Percentiles rank a stretch among this genome's conserved stretches.
Evolutionary conservation across 169 alveolate species (phyloP).

Genomic region (Babesia bovis): DNA sequence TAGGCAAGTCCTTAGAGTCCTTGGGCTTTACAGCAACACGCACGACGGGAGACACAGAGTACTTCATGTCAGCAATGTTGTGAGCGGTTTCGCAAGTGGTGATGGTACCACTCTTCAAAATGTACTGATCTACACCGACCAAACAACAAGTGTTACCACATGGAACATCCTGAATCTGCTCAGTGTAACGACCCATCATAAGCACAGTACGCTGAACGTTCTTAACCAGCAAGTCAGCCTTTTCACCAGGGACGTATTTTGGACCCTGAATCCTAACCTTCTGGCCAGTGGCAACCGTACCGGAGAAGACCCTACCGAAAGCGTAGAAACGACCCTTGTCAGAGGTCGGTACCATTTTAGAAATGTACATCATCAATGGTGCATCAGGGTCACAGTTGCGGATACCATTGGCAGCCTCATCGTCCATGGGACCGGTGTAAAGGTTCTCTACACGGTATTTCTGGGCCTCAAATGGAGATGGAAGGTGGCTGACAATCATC

Average conservation of each 20-base stretch:
- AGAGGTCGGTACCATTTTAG: slow-evolving; percentile 99
- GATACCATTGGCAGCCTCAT: slow-evolving; percentile 94
- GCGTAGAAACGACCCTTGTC: slow-evolving; percentile 99
- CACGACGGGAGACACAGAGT: slow-evolving; percentile 99
- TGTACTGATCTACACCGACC: slow-evolving; percentile 98
- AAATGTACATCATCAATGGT: slow-evolving; percentile 98
- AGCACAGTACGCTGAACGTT: slow-evolving; percentile 97
- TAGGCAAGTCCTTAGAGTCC: slow-evolving; percentile 97
- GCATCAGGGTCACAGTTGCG: slow-evolving; percentile 98
- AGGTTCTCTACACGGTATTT: slow-evolving; percentile 96
- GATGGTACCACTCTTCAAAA: slow-evolving; percentile 97
- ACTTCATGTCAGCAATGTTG: slow-evolving; percentile 97
- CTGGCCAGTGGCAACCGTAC: slow-evolving; percentile 97
- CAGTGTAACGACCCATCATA: slow-evolving; percentile 97
- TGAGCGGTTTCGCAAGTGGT: slow-evolving; percentile 95
- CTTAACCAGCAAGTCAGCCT: slow-evolving; percentile 94
- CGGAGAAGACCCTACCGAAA: slow-evolving; percentile 99
- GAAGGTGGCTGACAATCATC: slow-evolving; percentile 98
- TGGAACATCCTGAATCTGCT: slow-evolving; percentile 97
- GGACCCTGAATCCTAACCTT: slow-evolving; percentile 99
- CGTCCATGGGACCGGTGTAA: slow-evolving; percentile 99
- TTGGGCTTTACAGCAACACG: slow-evolving; percentile 99
- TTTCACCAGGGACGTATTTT: slow-evolving; percentile 96
- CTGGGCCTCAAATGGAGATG: slow-evolving; percentile 97
- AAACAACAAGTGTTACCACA: slow-evolving; percentile 99